Percentiles rank a stretch among this genome's conserved stretches.
phyloP scores from a whole-genome alignment of 805 yeast species.

The Candida hungchunana region DNA sequence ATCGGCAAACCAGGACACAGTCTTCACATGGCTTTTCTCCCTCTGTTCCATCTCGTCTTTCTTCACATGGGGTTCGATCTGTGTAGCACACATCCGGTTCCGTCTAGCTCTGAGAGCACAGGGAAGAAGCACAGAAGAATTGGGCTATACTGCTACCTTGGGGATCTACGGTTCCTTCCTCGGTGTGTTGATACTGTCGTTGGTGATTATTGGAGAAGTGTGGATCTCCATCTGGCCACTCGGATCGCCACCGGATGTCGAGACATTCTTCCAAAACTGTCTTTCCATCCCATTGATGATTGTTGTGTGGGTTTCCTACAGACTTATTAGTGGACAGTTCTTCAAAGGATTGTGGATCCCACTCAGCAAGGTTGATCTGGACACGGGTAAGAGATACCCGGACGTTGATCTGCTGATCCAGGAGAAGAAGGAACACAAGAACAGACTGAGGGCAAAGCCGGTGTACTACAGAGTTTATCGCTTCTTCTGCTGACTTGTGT shows the following conservation, averaged over 20 bases:
- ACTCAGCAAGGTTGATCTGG: constrained; percentile 50
- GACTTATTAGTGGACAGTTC: constrained; percentile 33
- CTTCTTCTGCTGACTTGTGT: constrained; percentile 43
- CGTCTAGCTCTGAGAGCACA: constrained; percentile 58
- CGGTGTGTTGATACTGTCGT: constrained; percentile 52
- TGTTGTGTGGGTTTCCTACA: constrained; percentile 30
- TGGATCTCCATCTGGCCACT: constrained; percentile 79
- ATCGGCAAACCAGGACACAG: constrained; percentile 44
- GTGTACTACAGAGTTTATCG: constrained; percentile 43
- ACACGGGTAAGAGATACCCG: constrained; percentile 60
- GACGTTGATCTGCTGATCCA: constrained; percentile 53
- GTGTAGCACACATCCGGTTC: constrained; percentile 57
- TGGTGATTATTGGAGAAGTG: constrained; percentile 71
- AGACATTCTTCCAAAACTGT: constrained; percentile 36
- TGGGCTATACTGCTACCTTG: constrained; percentile 58
- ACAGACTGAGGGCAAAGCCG: constrained; percentile 40
- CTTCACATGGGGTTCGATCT: constrained; percentile 61
- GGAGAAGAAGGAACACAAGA: constrained; percentile 53
- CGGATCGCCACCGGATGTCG: constrained; percentile 28
- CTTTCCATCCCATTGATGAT: constrained; percentile 35
- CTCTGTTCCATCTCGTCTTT: constrained; percentile 57
- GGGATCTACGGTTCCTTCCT: constrained; percentile 66
- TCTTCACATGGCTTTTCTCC: constrained; percentile 63
- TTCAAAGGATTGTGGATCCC: constrained; percentile 37
- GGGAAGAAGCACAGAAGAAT: constrained; percentile 65